Evolutionary conservation across 2,329 filamentous ascomycete species (phyloP), one percentile per base, ranked within the genome.

Genomic region (Incumbomyces delicatus): DNA sequence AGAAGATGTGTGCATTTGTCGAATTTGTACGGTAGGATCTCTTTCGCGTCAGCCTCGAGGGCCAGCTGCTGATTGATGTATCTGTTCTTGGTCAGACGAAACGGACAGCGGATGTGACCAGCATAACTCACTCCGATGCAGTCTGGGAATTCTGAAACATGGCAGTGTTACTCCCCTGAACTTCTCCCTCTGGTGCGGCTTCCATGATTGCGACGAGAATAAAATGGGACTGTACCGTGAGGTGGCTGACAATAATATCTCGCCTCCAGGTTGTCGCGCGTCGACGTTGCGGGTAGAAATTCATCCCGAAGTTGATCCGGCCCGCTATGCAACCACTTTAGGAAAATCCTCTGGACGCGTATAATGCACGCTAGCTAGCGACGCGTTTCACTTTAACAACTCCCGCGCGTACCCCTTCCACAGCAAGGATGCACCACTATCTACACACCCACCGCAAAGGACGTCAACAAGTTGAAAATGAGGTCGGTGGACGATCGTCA

Each of bases 11-110:
- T 96, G 68, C 92, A 98, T 39, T 81, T 82, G 58, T 95, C 87
- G 62, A 96, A 95, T 67, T 92, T 89, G 86, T 95, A 98, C 55
- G 92, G 92, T 6, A 98, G 76, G 51, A 86, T 86, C 72, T 98
- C 90, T 57, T 89, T 87, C 39, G 92, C 92, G 68, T 98, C 92
- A 16, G 86, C 87, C 68, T 98, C 92, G 44, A 98, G 81, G 56
- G 83, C 81, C 61, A 95, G 81, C 63, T 98, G 92, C 46, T 81
- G 81, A 58, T 87, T 80, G 56, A 98, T 87, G 63, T 94, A 96
- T 22, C 85, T 90, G 47, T 35, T 17, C 27, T 31, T 29, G 22
- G 4, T 8, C 4, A 8, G 16, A 18, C 13, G 37, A 12, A 7
- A 20, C 13, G 14, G 12, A 12, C 31, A 45, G 34, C 40, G 2